phyloP scores from a whole-genome alignment of 768 basidiomycete genomes.

The Podaxis mareebaensis region DNA sequence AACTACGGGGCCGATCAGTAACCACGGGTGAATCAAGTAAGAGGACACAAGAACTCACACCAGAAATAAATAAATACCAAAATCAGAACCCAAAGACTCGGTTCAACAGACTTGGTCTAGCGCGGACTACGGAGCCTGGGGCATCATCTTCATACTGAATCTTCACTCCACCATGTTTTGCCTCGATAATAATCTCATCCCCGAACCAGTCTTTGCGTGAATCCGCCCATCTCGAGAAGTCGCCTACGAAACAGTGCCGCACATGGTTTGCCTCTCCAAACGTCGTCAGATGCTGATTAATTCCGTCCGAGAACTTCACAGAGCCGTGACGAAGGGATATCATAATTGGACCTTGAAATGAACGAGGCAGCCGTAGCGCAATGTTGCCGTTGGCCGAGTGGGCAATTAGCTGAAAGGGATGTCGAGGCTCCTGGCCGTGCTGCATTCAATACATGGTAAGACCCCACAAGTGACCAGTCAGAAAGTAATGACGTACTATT shows the following conservation, averaged over 20 bases:
- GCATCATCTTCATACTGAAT: slow-evolving; percentile 39
- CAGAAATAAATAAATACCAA: slow-evolving; percentile 29
- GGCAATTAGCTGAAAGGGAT: slow-evolving; percentile 27
- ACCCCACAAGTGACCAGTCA: too few species aligned
- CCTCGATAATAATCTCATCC: slow-evolving; percentile 38
- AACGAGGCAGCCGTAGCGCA: slow-evolving; percentile 37
- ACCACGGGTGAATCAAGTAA: neutral
- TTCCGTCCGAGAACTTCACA: slow-evolving; percentile 33
- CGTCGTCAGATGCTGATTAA: slow-evolving; percentile 30
- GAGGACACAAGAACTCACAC: neutral
- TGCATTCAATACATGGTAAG: neutral
- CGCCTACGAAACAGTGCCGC: slow-evolving; percentile 43
- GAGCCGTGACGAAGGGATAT: slow-evolving; percentile 34
- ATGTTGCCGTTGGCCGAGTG: slow-evolving; percentile 33
- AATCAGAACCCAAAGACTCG: slow-evolving; percentile 46
- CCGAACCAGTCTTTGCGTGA: slow-evolving; percentile 34
- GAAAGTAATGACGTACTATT: slow-evolving; percentile 24
- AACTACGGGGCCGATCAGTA: neutral
- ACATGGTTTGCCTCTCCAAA: slow-evolving; percentile 33
- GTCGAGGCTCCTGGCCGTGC: slow-evolving; percentile 19
- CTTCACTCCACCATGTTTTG: slow-evolving; percentile 37
- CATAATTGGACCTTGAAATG: slow-evolving; percentile 40
- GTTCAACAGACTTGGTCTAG: slow-evolving; percentile 60
- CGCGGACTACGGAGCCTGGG: slow-evolving; percentile 23
- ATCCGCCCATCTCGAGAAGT: slow-evolving; percentile 31